Conservation (phyloP, 805 yeast species). For the Sugiyamaella floridensis region DNA sequence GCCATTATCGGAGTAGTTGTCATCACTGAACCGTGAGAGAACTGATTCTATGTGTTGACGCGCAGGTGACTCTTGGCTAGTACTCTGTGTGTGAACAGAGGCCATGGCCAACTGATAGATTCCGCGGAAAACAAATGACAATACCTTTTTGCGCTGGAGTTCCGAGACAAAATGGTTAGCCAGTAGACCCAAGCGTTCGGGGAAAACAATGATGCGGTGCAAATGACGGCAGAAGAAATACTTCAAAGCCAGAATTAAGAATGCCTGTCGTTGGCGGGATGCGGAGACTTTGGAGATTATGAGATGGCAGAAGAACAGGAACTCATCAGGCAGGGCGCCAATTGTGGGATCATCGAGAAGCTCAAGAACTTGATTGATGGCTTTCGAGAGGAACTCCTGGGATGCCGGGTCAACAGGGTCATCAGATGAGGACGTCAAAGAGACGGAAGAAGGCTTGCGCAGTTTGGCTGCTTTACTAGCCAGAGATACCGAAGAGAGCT, state of each 20-base stretch:
- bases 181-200: conserved; percentile 21
- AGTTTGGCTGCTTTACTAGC: conserved; percentile 1
- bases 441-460: conserved; percentile 12
- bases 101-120: conserved; percentile 9
- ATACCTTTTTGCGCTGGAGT: conserved; percentile 18
- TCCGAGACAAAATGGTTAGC: conserved; percentile 19
- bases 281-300: conserved; percentile 10
- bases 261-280: conserved; percentile 5
- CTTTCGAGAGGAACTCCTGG: conserved; percentile 7
- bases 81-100: neutral
- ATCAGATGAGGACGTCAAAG: conserved; percentile 14
- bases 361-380: conserved; percentile 11
- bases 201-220: conserved; percentile 13
- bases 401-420: conserved; percentile 1
- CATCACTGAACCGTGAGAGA: conserved; percentile 7
- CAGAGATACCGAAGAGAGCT: conserved; percentile 6
- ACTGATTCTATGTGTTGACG: conserved; percentile 11
- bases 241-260: conserved; percentile 14
- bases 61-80: conserved; percentile 1
- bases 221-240: conserved; percentile 18
- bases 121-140: conserved; percentile 15
- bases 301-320: conserved; percentile 14
- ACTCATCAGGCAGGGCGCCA: conserved; percentile 16
- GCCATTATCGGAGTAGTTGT: neutral
- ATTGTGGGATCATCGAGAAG: conserved; percentile 12